Percentiles rank a stretch among this genome's conserved stretches.
phyloP scores from a whole-genome alignment of 495 filamentous ascomycete species.

The Letharia columbiana region DNA sequence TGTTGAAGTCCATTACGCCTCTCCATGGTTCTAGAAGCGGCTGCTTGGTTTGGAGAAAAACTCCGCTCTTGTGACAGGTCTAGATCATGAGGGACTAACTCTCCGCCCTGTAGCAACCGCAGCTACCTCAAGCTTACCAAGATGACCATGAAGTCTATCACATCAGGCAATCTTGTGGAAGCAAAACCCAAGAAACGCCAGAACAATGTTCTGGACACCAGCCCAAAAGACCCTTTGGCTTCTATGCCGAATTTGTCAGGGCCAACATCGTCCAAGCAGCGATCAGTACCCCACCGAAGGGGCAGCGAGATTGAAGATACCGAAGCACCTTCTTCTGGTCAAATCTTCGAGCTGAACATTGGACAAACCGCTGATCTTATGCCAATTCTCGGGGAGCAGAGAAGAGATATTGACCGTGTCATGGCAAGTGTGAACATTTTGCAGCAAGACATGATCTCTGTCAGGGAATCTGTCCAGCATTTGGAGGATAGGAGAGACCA shows the following conservation, averaged over 20 bases:
- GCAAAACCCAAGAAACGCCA: not conserved
- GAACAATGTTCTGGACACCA: not conserved
- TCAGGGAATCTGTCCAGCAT: not conserved
- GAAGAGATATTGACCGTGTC: slow-evolving; percentile 7
- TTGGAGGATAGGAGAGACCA: not conserved
- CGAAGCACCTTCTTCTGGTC: not conserved
- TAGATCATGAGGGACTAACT: slow-evolving; percentile 3
- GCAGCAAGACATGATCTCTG: slow-evolving; percentile 4
- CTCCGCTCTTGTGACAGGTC: not conserved
- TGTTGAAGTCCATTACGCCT: not conserved
- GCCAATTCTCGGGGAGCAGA: not conserved
- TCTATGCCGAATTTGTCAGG: not conserved
- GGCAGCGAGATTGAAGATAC: not conserved
- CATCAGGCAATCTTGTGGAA: not conserved
- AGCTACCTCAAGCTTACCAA: slow-evolving; percentile 16
- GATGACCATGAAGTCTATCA: slow-evolving; percentile 10
- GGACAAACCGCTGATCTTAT: not conserved
- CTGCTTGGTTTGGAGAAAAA: not conserved
- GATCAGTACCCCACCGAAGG: not conserved
- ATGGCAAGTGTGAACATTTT: not conserved
- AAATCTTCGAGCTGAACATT: not conserved
- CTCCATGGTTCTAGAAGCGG: not conserved
- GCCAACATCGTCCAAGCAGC: not conserved
- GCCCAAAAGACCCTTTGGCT: not conserved
- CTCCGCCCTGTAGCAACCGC: slow-evolving; percentile 3